A percentile compares a stretch with the other conserved stretches of the same genome.
These are phyloP conservation scores for Zalerion maritima DNA, from an alignment of 495 filamentous ascomycete species.

Conservation along the genomic window DNA sequence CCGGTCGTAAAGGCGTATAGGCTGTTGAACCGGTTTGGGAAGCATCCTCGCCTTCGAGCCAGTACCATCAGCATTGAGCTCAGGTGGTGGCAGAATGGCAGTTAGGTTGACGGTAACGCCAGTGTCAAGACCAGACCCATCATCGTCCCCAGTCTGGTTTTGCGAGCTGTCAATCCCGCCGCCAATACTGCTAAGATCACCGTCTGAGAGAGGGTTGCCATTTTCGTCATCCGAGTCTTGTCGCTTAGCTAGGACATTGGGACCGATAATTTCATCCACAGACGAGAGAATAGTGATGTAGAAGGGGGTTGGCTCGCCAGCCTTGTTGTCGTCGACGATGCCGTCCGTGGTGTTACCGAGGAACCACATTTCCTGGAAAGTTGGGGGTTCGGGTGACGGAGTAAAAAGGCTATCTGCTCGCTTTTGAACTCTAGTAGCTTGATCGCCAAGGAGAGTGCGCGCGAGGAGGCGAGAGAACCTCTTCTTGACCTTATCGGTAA, in stretches of 20 bases:
- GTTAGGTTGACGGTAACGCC: constrained; percentile 22
- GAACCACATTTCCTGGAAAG: constrained; percentile 54
- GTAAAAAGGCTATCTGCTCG: constrained; percentile 29
- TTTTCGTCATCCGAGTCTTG: too few species aligned
- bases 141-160: not conserved
- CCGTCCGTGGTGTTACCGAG: constrained; percentile 73
- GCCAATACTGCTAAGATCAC: too few species aligned
- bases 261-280: constrained; percentile 16
- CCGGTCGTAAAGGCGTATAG: constrained; percentile 73
- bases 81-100: constrained; percentile 44
- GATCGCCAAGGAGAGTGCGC: too few species aligned
- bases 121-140: too few species aligned
- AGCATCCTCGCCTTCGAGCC: constrained; percentile 56
- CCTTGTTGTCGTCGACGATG: constrained; percentile 39
- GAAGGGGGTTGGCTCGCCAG: constrained; percentile 56
- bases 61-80: constrained; percentile 47
- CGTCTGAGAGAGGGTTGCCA: too few species aligned
- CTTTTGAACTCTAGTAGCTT: too few species aligned
- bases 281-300: constrained; percentile 39
- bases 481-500: too few species aligned
- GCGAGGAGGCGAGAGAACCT: too few species aligned
- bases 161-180: constrained; percentile 7
- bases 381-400: constrained; percentile 49
- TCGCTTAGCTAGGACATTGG: constrained; percentile 23
- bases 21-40: constrained; percentile 56